These are phyloP conservation scores for Gardenia jasminoides DNA, from an alignment of 257 asterid species.

Conservation along the genomic window DNA sequence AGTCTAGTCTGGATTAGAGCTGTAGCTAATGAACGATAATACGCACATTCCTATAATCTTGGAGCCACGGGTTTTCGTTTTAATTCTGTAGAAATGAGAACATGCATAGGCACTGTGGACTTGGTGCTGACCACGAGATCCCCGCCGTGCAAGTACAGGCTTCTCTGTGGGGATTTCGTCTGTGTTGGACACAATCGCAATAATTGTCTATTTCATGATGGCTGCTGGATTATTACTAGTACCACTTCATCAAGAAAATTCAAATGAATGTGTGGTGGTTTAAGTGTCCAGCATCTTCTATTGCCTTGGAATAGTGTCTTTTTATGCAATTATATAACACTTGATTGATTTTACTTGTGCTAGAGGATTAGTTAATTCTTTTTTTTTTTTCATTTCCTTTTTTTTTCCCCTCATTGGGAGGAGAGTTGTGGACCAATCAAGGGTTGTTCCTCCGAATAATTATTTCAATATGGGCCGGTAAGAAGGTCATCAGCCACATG, in stretches of 20 bases:
- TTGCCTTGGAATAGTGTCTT: background rate
- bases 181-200: too few relatives aligned
- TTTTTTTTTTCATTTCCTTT: too few relatives aligned
- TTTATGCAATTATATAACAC: too few relatives aligned
- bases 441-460: background rate
- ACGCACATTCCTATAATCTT: too few relatives aligned
- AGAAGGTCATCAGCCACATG: background rate
- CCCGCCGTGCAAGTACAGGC: background rate
- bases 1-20: too few relatives aligned
- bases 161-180: background rate
- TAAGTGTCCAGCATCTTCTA: background rate
- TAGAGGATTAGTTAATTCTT: too few relatives aligned
- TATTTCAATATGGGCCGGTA: background rate
- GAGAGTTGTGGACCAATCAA: constrained; percentile 15
- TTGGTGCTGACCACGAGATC: constrained; percentile 5
- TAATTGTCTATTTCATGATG: background rate
- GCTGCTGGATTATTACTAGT: background rate
- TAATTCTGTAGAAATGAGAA: background rate
- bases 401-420: background rate
- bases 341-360: background rate
- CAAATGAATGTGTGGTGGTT: constrained; percentile 5
- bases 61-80: background rate
- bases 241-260: background rate
- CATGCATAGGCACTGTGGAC: background rate
- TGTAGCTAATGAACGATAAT: too few relatives aligned